Evolutionary conservation across 345 rosid genomes (phyloP).

Genomic region (Cochlearia excelsa): DNA sequence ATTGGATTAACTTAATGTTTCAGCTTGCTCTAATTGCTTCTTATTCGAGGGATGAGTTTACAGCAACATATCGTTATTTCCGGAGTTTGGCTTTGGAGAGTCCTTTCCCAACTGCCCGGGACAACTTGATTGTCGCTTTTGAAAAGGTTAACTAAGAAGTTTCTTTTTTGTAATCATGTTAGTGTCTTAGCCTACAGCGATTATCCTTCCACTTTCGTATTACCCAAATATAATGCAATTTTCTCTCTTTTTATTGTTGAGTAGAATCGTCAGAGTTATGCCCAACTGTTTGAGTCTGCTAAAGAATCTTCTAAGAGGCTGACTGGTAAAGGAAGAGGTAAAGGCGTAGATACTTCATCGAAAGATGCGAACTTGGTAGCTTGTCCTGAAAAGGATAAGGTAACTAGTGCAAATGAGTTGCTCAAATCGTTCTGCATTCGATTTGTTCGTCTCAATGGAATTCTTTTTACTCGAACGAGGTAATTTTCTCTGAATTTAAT

Average conservation of each 20-base stretch:
- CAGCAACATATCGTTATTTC: conserved; percentile 80
- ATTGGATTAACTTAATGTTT: conserved; percentile 29
- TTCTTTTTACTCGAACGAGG: conserved; percentile 96
- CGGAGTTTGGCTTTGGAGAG: conserved; percentile 91
- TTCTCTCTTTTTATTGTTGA: conserved; percentile 14
- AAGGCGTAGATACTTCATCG: conserved; percentile 45
- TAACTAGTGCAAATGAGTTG: conserved; percentile 43
- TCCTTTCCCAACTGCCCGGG: conserved; percentile 95
- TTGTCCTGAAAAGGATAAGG: conserved; percentile 47
- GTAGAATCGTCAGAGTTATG: conserved; percentile 75
- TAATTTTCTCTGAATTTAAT: conserved; percentile 29
- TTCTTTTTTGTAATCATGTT: conserved; percentile 14
- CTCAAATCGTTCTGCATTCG: conserved; percentile 65
- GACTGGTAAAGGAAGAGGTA: conserved; percentile 64
- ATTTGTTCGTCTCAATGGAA: conserved; percentile 86
- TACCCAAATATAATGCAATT: conserved; percentile 3
- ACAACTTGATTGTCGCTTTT: conserved; percentile 93
- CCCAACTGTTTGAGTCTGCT: conserved; percentile 47
- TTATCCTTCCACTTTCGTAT: not conserved
- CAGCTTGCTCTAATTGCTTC: conserved; percentile 98
- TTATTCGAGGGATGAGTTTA: conserved; percentile 79
- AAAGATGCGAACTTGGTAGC: conserved; percentile 50
- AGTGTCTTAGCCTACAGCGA: not conserved
- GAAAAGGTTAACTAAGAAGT: conserved; percentile 68
- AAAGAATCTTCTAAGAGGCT: conserved; percentile 44